Evolutionary conservation across 352 stramenopile genomes (phyloP).

Genomic region (Pythium brachiatum): DNA sequence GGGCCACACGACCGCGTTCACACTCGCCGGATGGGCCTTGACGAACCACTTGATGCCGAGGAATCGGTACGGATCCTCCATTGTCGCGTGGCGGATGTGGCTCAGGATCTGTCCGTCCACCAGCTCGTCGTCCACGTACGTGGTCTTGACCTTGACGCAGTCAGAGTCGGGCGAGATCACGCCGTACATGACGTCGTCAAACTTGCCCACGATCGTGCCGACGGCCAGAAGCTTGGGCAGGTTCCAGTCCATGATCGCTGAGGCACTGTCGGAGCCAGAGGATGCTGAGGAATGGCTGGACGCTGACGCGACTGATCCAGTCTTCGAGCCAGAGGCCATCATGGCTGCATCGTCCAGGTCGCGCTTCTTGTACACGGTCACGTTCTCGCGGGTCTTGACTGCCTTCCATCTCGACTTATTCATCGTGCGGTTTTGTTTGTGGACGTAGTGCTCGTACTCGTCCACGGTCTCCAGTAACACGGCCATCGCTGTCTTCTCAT

Average conservation of each 20-base stretch:
- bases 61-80: slow-evolving; percentile 27
- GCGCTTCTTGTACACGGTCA: slow-evolving; percentile 31
- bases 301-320: neutral
- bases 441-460: slow-evolving; percentile 28
- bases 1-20: slow-evolving; percentile 26
- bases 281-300: slow-evolving; percentile 11
- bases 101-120: slow-evolving; percentile 47
- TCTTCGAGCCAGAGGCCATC: neutral
- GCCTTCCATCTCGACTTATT: slow-evolving; percentile 38
- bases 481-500: slow-evolving; percentile 34
- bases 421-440: slow-evolving; percentile 29
- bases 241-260: neutral
- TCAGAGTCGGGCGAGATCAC: slow-evolving; percentile 40
- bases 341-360: neutral
- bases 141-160: slow-evolving; percentile 45
- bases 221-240: slow-evolving; percentile 24
- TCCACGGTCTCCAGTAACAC: slow-evolving; percentile 34
- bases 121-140: slow-evolving; percentile 51
- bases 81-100: slow-evolving; percentile 39
- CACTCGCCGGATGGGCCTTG: slow-evolving; percentile 11
- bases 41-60: slow-evolving; percentile 33
- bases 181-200: slow-evolving; percentile 38
- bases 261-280: slow-evolving; percentile 1
- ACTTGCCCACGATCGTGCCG: slow-evolving; percentile 20
- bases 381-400: slow-evolving; percentile 30